Percentiles rank a stretch among this genome's conserved stretches.
Evolutionary conservation across 2,329 filamentous ascomycete species (phyloP).

Genomic region (Diaporthe longicolla): DNA sequence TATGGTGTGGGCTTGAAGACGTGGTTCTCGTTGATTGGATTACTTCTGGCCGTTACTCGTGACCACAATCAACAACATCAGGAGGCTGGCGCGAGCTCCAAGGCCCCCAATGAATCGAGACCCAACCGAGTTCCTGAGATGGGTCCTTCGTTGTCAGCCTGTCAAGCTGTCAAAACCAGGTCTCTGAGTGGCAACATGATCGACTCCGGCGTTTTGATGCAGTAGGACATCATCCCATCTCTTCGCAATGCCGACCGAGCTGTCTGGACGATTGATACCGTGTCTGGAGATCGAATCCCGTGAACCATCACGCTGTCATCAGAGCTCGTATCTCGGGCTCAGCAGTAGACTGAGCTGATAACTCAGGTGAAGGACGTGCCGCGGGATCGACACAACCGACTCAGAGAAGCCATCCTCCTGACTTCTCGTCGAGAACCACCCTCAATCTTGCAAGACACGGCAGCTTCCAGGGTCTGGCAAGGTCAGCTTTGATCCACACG

Average conservation of each 20-base stretch:
- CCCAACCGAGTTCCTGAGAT: slow-evolving; percentile 42
- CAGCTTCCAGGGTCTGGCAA: neutral
- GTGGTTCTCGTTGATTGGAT: slow-evolving; percentile 53
- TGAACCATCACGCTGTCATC: neutral
- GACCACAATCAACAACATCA: slow-evolving; percentile 47
- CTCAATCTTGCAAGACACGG: slow-evolving; percentile 22
- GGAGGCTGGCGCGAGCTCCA: slow-evolving; percentile 48
- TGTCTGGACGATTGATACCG: neutral
- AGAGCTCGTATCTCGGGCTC: slow-evolving; percentile 4
- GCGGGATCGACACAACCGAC: slow-evolving; percentile 19
- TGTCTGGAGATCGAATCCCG: neutral
- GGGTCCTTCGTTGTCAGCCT: slow-evolving; percentile 3
- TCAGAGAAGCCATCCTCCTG: slow-evolving; percentile 13
- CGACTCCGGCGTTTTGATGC: neutral
- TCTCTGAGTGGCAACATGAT: slow-evolving; percentile 16
- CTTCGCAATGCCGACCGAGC: neutral
- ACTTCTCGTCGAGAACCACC: slow-evolving; percentile 7
- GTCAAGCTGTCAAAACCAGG: neutral
- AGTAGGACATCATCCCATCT: slow-evolving; percentile 5
- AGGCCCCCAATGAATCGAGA: slow-evolving; percentile 48
- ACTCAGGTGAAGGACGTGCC: slow-evolving; percentile 21
- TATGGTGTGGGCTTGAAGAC: slow-evolving; percentile 52
- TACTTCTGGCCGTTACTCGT: slow-evolving; percentile 46
- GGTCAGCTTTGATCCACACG: slow-evolving; percentile 17
- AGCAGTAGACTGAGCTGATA: slow-evolving; percentile 19